Evolutionary conservation across 2,329 filamentous ascomycete species (phyloP), one percentile per base, ranked within the genome.

Genomic region (Monascus ruber): DNA sequence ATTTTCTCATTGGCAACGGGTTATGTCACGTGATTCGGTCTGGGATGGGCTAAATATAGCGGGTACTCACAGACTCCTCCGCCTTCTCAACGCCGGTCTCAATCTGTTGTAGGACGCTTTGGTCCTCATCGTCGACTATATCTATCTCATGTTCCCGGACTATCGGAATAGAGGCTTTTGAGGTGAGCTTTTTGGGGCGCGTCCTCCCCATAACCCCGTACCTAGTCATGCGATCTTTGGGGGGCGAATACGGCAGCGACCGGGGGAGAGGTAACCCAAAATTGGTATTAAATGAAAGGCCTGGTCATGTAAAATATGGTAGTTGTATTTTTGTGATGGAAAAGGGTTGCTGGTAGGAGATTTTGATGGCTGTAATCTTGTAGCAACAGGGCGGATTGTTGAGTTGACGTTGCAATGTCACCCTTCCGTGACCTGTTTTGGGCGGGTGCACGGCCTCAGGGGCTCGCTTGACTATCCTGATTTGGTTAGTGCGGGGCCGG

Each of bases 1-100:
- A 59, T 53, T 58, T 57, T 57, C 51, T 50, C 49, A 45, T 50
- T 49, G 47, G 41, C 52, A 43, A 50, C 50, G 52, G 33, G 50
- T 56, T 55, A 32, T 48, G 45, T 64, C 63, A 65, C 61, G 62
- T 65, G 62, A 64, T 49, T 17, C 37, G 24, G 34, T 48, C 36
- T 51, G 54, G 58, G 56, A 54, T 58, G 48, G 46, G 45, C 49
- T 51, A 52, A 52, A 50, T 48, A 47, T 47, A 51, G 49, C 43
- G 43, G 50, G 50, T 51, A 85, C 87, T 79, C 68, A 95, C 91
- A 70, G 89, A 89, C 77, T 96, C 88, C 69, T 98, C 91, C 49
- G 81, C 85, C 62, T 94, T 88, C 67, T 98, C 91, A 54, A 98
- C 91, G 66, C 91, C 91, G 50, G 88, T 95, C 60, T 91, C 87